phyloP scores from a whole-genome alignment of 2,329 filamentous ascomycete genomes.

The Pestalotiopsis sp. region DNA sequence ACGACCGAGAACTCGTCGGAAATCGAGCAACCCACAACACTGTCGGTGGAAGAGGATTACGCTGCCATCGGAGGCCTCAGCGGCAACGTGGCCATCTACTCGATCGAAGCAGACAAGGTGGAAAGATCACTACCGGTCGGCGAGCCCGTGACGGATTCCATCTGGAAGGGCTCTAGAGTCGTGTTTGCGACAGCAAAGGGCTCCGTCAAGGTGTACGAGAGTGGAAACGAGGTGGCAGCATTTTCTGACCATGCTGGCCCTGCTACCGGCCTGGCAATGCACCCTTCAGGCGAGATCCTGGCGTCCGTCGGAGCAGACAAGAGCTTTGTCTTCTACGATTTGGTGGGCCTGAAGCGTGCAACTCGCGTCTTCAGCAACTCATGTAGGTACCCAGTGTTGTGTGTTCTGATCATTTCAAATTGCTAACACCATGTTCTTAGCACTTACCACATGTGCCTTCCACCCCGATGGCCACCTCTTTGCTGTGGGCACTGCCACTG shows the following conservation, averaged over 20 bases:
- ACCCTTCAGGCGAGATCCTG: slow-evolving; percentile 81
- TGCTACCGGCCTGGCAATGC: slow-evolving; percentile 75
- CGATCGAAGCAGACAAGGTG: slow-evolving; percentile 67
- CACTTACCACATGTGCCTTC: slow-evolving; percentile 79
- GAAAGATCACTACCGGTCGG: slow-evolving; percentile 69
- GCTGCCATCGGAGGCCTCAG: slow-evolving; percentile 77
- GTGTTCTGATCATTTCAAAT: not conserved
- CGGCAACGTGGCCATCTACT: slow-evolving; percentile 77
- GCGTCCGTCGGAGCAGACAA: slow-evolving; percentile 91
- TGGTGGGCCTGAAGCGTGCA: slow-evolving; percentile 67
- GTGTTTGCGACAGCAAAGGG: slow-evolving; percentile 77
- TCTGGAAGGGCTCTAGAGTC: slow-evolving; percentile 70
- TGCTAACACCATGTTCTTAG: slow-evolving; percentile 1
- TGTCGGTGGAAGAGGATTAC: slow-evolving; percentile 60
- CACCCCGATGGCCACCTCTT: slow-evolving; percentile 97
- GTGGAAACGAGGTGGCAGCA: slow-evolving; percentile 68
- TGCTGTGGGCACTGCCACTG: slow-evolving; percentile 78
- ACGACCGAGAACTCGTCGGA: slow-evolving; percentile 48
- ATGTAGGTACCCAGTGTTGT: slow-evolving; percentile 58
- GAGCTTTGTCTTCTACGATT: slow-evolving; percentile 88
- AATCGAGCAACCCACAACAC: slow-evolving; percentile 51
- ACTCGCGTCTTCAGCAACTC: slow-evolving; percentile 81
- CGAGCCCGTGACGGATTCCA: slow-evolving; percentile 67
- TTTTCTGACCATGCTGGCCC: slow-evolving; percentile 84
- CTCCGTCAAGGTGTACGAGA: slow-evolving; percentile 77